Percentiles rank a stretch among this genome's conserved stretches.
phyloP scores from a whole-genome alignment of 345 rosid genomes.

The Gossypium turneri region DNA sequence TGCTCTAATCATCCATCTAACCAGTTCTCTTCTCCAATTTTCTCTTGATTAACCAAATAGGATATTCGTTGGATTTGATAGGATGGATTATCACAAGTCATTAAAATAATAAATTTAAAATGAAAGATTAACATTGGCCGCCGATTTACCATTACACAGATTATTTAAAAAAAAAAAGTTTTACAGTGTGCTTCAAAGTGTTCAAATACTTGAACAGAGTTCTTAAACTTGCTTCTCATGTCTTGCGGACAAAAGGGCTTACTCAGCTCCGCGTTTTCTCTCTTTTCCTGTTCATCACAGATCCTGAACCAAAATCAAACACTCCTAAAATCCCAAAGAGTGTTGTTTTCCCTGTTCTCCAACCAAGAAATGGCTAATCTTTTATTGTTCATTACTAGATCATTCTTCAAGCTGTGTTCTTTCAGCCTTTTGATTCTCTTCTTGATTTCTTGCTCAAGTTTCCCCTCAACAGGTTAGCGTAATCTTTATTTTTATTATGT shows the following conservation, averaged over 20 bases:
- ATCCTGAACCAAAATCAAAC: no score
- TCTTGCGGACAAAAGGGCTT: not conserved
- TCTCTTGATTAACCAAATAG: no score
- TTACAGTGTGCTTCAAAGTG: conserved; percentile 10
- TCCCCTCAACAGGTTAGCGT: conserved; percentile 49
- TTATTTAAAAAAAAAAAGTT: not conserved
- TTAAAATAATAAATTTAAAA: no score
- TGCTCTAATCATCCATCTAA: no score
- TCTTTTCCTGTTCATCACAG: no score
- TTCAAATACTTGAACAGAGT: not conserved
- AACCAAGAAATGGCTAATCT: conserved; percentile 35
- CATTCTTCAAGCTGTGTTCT: conserved; percentile 23
- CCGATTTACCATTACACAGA: no score
- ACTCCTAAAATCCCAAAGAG: conserved; percentile 16
- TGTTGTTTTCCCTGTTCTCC: not conserved
- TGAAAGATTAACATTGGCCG: no score
- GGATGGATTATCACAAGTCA: no score
- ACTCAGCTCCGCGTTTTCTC: not conserved
- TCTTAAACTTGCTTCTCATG: not conserved
- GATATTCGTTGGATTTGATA: no score
- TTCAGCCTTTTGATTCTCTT: conserved; percentile 28
- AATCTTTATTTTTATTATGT: not conserved
- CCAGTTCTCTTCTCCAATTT: no score
- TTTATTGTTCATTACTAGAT: conserved; percentile 23
- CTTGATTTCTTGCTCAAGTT: conserved; percentile 38